phyloP scores from a whole-genome alignment of 75 land plant genomes.

The Larix kaempferi region DNA sequence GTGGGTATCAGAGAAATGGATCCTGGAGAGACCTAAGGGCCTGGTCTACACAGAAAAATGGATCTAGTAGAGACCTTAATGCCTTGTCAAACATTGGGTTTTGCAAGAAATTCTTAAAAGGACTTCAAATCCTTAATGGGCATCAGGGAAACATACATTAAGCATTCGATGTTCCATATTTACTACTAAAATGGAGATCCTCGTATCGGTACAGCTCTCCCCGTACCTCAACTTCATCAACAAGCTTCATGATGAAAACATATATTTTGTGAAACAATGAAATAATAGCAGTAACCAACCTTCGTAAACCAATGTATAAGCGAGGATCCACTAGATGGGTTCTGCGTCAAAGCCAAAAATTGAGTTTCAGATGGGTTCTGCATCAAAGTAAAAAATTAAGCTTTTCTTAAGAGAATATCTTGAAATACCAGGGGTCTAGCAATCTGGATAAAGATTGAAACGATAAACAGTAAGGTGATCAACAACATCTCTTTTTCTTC shows the following conservation, averaged over 20 bases:
- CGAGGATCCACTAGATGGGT: too few species aligned
- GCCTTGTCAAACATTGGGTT: background rate
- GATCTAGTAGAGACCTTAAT: background rate
- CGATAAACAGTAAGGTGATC: background rate
- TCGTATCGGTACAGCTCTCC: background rate
- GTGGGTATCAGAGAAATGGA: background rate
- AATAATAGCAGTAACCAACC: background rate
- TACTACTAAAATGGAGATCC: background rate
- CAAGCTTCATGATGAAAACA: background rate
- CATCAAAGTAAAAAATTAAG: background rate
- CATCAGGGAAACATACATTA: background rate
- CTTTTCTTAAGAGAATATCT: too few species aligned
- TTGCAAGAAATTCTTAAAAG: background rate
- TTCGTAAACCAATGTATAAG: background rate
- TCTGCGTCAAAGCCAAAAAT: too few species aligned
- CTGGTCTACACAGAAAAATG: background rate
- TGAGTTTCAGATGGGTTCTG: too few species aligned
- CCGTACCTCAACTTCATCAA: background rate
- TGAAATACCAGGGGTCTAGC: too few species aligned
- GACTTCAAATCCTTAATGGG: background rate
- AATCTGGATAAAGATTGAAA: too few species aligned
- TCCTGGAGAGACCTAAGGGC: background rate
- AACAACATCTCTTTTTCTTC: constrained; percentile 8
- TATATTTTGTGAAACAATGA: too few species aligned
- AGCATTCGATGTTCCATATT: background rate